These are phyloP conservation scores for Endothia cerciana DNA, from an alignment of 2,329 filamentous ascomycete genomes.

Conservation along the genomic window DNA sequence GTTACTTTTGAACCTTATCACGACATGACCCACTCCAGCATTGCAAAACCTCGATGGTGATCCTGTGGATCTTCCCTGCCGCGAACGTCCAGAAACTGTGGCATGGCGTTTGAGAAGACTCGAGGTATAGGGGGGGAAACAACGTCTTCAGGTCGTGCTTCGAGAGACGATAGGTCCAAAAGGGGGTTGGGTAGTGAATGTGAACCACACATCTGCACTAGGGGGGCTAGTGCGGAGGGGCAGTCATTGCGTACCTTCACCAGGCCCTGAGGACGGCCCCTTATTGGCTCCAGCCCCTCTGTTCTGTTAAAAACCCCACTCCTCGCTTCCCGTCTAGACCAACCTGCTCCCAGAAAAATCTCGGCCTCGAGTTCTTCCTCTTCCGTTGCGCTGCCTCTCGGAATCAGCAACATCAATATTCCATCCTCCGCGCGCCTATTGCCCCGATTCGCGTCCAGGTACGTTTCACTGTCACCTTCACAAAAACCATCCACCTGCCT, in stretches of 20 bases:
- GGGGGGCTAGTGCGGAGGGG: background rate
- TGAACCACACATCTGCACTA: background rate
- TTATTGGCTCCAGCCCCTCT: background rate
- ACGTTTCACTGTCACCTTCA: conserved; percentile 18
- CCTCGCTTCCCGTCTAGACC: background rate
- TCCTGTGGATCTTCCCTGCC: too few relatives aligned
- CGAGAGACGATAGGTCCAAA: too few relatives aligned
- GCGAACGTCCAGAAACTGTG: too few relatives aligned
- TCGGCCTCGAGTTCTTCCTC: conserved; percentile 28
- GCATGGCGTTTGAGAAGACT: too few relatives aligned
- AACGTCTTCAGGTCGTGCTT: too few relatives aligned
- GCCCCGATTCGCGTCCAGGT: conserved; percentile 19
- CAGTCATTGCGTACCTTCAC: background rate
- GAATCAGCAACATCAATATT: conserved; percentile 29
- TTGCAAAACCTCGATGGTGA: too few relatives aligned
- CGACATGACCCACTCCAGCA: too few relatives aligned
- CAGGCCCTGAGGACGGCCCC: background rate
- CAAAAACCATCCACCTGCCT: conserved; percentile 6
- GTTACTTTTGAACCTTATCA: too few relatives aligned
- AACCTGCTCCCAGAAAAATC: conserved; percentile 14
- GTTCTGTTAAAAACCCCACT: conserved; percentile 7
- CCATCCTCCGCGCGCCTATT: conserved; percentile 17
- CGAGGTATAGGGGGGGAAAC: too few relatives aligned
- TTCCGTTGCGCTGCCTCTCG: conserved; percentile 17
- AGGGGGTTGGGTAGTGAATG: background rate